Percentiles rank a stretch among this genome's conserved stretches.
Conservation (phyloP, 495 filamentous ascomycete species). For the Amorphotheca resinae region DNA sequence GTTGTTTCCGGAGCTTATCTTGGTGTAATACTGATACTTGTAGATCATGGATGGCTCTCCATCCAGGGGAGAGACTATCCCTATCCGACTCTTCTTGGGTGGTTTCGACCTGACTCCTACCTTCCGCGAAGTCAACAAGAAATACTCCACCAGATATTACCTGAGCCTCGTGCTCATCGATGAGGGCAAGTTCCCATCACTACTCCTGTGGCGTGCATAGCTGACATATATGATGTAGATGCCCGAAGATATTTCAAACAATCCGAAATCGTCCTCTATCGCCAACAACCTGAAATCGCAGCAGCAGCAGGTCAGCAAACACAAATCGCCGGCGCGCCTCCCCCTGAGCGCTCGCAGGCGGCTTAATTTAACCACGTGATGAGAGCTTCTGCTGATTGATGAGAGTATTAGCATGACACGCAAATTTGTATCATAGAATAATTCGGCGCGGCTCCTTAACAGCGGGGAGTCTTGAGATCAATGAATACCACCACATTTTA, state of each 20-base stretch:
- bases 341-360: constrained; percentile 18
- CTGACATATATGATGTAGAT: constrained; percentile 40
- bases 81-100: constrained; percentile 92
- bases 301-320: constrained; percentile 22
- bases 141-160: constrained; percentile 97
- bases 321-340: constrained; percentile 19
- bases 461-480: neutral
- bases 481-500: constrained; percentile 2
- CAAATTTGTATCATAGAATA: constrained; percentile 17
- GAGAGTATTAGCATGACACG: constrained; percentile 3
- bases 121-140: constrained; percentile 99
- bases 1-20: constrained; percentile 10
- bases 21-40: constrained; percentile 3
- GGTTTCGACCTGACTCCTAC: constrained; percentile 97
- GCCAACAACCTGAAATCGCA: constrained; percentile 69
- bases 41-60: constrained; percentile 99
- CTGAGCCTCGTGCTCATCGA: constrained; percentile 93
- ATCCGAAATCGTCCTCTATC: constrained; percentile 94
- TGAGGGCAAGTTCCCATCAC: constrained; percentile 50
- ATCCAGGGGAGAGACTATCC: constrained; percentile 94
- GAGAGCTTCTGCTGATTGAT: neutral
- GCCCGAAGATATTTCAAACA: constrained; percentile 98
- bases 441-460: neutral
- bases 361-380: neutral
- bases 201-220: neutral